These are phyloP conservation scores for Hypoxylon fragiforme DNA, from an alignment of 495 filamentous ascomycete genomes.

Conservation along the genomic window DNA sequence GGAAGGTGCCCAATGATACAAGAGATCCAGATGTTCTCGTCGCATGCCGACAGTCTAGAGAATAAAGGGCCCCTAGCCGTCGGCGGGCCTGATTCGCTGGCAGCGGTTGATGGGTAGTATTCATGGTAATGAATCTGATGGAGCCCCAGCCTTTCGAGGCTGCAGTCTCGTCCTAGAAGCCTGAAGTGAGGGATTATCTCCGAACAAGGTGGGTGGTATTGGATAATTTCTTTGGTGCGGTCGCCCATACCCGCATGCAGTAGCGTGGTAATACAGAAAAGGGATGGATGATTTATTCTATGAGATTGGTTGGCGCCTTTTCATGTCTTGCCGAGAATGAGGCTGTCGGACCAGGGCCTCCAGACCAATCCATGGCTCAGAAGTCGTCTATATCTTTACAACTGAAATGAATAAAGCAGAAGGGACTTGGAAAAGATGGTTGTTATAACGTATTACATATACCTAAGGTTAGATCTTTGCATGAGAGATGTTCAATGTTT, in stretches of 20 bases:
- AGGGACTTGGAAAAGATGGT: too few relatives aligned
- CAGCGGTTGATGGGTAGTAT: slow-evolving; percentile 6
- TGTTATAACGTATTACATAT: too few relatives aligned
- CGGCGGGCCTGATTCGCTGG: slow-evolving; percentile 29
- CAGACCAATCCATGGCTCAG: slow-evolving; percentile 27
- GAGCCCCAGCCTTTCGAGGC: slow-evolving; percentile 34
- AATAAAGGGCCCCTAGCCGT: slow-evolving; percentile 10
- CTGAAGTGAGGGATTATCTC: slow-evolving; percentile 41
- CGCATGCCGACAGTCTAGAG: slow-evolving; percentile 29
- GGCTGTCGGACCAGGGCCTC: slow-evolving; percentile 38
- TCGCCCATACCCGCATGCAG: slow-evolving; percentile 38
- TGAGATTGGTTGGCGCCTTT: slow-evolving; percentile 29
- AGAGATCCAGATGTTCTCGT: slow-evolving; percentile 19
- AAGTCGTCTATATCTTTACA: slow-evolving; percentile 5
- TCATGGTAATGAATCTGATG: slow-evolving; percentile 33
- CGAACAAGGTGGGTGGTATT: slow-evolving; percentile 36
- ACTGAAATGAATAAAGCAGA: slow-evolving; percentile 30
- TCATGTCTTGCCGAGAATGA: slow-evolving; percentile 41
- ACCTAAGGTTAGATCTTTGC: too few relatives aligned
- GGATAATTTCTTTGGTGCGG: slow-evolving; percentile 36
- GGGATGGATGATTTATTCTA: slow-evolving; percentile 29
- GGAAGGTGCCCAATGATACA: slow-evolving; percentile 23
- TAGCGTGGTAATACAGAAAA: slow-evolving; percentile 41
- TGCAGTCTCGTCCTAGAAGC: slow-evolving; percentile 17
- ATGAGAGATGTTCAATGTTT: too few relatives aligned